phyloP scores from a whole-genome alignment of 2,329 filamentous ascomycete genomes.

The Hymenoscyphus repandus region DNA sequence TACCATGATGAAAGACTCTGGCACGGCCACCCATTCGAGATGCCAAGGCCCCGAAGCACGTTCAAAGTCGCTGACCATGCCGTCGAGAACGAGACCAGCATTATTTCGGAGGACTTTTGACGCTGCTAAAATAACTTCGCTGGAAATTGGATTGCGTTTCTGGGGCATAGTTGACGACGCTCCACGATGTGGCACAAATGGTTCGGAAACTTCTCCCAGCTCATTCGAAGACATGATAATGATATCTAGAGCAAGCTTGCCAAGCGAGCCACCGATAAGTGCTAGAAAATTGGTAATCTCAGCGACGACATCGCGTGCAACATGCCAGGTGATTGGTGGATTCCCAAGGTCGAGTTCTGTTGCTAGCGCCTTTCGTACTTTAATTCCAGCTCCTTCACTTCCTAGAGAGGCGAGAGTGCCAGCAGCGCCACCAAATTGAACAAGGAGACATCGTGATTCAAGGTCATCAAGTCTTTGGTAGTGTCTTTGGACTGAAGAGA shows the following conservation, averaged over 20 bases:
- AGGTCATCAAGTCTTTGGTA: conserved; percentile 42
- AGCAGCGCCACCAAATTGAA: conserved; percentile 52
- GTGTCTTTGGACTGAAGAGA: conserved; percentile 45
- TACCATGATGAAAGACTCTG: conserved; percentile 47
- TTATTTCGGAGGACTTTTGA: conserved; percentile 49
- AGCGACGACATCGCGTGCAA: conserved; percentile 47
- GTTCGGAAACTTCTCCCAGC: conserved; percentile 48
- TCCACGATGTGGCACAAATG: conserved; percentile 49
- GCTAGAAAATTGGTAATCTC: conserved; percentile 50
- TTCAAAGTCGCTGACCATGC: conserved; percentile 53
- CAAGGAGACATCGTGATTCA: conserved; percentile 40
- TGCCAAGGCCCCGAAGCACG: conserved; percentile 54
- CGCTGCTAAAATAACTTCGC: conserved; percentile 49
- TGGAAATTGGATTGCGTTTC: conserved; percentile 54
- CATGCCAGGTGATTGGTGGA: conserved; percentile 52
- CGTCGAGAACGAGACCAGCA: conserved; percentile 47
- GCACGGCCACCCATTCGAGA: conserved; percentile 52
- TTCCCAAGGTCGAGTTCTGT: conserved; percentile 42
- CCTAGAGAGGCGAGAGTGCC: conserved; percentile 50
- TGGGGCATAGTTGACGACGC: conserved; percentile 53
- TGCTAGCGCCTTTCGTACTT: conserved; percentile 44
- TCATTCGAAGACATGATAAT: conserved; percentile 56
- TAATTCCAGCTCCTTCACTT: conserved; percentile 40
- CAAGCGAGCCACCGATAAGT: conserved; percentile 46
- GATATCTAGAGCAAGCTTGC: conserved; percentile 50